Evolutionary conservation across 345 rosid genomes (phyloP), one percentile per base, ranked within the genome.

Genomic region (Dimocarpus longan): DNA sequence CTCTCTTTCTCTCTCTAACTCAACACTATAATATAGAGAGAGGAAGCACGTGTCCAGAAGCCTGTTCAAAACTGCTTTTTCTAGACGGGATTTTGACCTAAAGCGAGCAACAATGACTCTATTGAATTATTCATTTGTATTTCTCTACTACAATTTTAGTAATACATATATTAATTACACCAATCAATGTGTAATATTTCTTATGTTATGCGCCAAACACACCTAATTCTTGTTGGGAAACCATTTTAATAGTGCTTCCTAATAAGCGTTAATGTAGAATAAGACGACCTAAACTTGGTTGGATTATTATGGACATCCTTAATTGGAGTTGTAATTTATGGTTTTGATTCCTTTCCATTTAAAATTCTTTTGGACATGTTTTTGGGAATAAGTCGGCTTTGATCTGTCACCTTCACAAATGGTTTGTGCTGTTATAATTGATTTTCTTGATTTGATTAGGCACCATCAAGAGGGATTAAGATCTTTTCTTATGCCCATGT

Each of bases 31-130:
- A 28, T 3, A 32, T 32, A 24, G 71, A 66, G 67, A 77, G 72
- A 43, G 50, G 37, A 21, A 66, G 80, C 89, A 82, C 86, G 81
- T 82, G 87, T 68, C 76, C 54, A n/a, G 68, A 68, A 63, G 57
- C 40, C 65, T 59, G 57, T 26, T 50, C 8, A 28, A 56, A 42
- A 66, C 26, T 54, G 81, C 60, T 63, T 75, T 76, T n/a, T 50
- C 40, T 62, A 6, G 37, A 18, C 0, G 69, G 50, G 66, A 7
- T 18, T 74, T 84, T 80, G 87, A 80, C 81, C 78, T 37, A n/a
- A 32, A 11, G 4, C 1, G 3, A 6, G 44, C 4, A 37, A 64
- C 3, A 32, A 32, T 42, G 6, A 9, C 71, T 63, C 52, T 7
- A 50, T n/a, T 9, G 11, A 24, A 5, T 44, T 62, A 16, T 24